Base-by-base conservation (phyloP, 2,329 filamentous ascomycete genomes). In the Lecanoromycetidae sp. region DNA sequence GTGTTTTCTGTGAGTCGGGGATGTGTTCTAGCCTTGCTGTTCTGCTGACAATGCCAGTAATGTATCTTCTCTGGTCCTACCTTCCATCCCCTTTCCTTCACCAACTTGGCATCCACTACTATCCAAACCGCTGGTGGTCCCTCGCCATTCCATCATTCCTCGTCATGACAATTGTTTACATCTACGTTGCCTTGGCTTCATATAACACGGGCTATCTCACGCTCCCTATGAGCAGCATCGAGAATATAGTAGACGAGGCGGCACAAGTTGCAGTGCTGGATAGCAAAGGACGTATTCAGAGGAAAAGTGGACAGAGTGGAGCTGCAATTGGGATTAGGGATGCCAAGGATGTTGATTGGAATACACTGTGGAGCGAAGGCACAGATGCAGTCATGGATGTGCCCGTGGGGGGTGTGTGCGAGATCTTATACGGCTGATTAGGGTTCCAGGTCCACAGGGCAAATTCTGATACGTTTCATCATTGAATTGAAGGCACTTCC, bases 351-450 rank as follows among this genome's bases (percentile, higher is more conserved):
- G 53, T 76, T 54, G 76, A 87, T 59, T 96, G 91, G 90, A 80
- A 74, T 58, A 75, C 72, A 49, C 73, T 94, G 15, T 98, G 91
- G 91, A 87, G 80, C 58, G 80, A 85, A 57, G 87, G 91, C 15
- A 98, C 91, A 0, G 91, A 98, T 71, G 91, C 87, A 1, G 91
- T 96, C 6, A 84, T 98, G 84, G 91, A 98, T 67, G 82, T 98
- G 40, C 91, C 91, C 6, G 76, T 96, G 55, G 88, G 87, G 8
- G 91, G 90, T 0, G 90, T 96, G 2, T 96, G 90, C 60, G 88
- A 98, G 68, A 80, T 98, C 27, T 62, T 98, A 19, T 98, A 96
- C 64, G 88, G 87, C 20, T 30, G 38, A 41, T 20, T 13, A 37
- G 2, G 19, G 35, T 22, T 13, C 15, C 19, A 19, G 5, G 17